Evolutionary conservation across 768 basidiomycete genomes (phyloP), one percentile per base, ranked within the genome.

Genomic region (Calocybe cyanea): DNA sequence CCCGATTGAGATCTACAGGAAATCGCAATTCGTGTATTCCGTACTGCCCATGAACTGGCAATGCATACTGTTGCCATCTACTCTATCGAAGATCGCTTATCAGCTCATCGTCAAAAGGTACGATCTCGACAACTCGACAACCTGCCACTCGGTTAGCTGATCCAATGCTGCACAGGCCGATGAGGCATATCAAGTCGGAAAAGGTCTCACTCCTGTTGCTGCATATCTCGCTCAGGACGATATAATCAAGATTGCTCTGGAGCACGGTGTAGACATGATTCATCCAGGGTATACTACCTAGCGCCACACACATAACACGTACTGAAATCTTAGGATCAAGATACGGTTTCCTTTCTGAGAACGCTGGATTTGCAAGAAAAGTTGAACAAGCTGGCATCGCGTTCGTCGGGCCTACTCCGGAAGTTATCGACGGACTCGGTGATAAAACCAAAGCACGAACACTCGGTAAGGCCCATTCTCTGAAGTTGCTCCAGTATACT

Each of bases 11-110:
- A n/a, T 43, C 23, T 52, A n/a, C 61, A 92, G 91, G 93, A 99
- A 87, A 99, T 99, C 66, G 96, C 96, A 21, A 92, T 99, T 58
- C 89, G 96, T 61, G 93, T 99, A 33, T 98, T 99, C 78, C 78
- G 94, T 59, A 97, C 94, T 0, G 90, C 96, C 40, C 96, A 99
- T 72, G 96, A 99, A 63, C 78, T 99, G 49, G 96, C 94, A 8
- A 96, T 98, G 94, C 92, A 94, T 65, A 96, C 94, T 38, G 96
- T 98, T 45, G 96, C 96, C 30, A 97, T 99, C 72, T 98, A 91
- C 71, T 98, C 95, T 8, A 89, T 76, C 61, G 96, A 99, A 70
- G 96, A 99, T 72, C 80, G 96, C 50, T 78, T 97, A 70, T 89
- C 86, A 31, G 95, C 96, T 31, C 96, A 99, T 75, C 83, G 96